These are phyloP conservation scores for Phytophthora fragariaefolia DNA, from an alignment of 352 stramenopile species.

Conservation along the genomic window DNA sequence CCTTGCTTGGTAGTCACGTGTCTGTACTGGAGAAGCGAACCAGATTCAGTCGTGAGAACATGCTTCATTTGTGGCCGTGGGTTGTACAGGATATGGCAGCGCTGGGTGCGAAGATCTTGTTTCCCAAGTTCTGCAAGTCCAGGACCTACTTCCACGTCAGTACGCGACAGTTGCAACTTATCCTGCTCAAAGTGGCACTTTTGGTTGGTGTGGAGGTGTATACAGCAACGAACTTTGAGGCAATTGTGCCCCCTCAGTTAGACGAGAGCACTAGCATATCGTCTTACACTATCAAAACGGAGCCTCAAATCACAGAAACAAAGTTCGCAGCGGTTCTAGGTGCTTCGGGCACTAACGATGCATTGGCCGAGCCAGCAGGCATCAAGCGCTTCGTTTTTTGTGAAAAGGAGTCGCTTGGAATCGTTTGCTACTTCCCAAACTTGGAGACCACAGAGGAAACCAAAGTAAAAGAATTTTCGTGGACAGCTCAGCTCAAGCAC, in stretches of 20 bases:
- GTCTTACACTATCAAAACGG: background rate
- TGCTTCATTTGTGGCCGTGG: background rate
- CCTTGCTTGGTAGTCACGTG: background rate
- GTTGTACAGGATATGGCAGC: background rate
- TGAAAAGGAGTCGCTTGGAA: background rate
- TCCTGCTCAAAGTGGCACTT: background rate
- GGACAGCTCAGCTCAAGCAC: background rate
- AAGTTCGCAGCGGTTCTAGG: background rate
- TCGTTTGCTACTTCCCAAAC: background rate
- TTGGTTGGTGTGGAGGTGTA: background rate
- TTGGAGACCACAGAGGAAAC: background rate
- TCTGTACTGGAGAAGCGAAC: background rate
- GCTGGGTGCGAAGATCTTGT: background rate
- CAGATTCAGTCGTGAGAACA: background rate
- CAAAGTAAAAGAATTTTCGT: background rate
- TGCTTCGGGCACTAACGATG: background rate
- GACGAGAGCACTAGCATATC: background rate
- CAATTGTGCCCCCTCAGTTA: background rate
- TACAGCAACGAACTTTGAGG: background rate
- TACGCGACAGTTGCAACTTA: background rate
- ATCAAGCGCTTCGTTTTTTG: background rate
- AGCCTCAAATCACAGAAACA: background rate
- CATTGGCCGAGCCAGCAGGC: background rate
- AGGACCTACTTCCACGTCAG: background rate
- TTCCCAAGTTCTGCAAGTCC: background rate